Conservation (phyloP, 2,329 filamentous ascomycete species). For the Beauveria sp. region DNA sequence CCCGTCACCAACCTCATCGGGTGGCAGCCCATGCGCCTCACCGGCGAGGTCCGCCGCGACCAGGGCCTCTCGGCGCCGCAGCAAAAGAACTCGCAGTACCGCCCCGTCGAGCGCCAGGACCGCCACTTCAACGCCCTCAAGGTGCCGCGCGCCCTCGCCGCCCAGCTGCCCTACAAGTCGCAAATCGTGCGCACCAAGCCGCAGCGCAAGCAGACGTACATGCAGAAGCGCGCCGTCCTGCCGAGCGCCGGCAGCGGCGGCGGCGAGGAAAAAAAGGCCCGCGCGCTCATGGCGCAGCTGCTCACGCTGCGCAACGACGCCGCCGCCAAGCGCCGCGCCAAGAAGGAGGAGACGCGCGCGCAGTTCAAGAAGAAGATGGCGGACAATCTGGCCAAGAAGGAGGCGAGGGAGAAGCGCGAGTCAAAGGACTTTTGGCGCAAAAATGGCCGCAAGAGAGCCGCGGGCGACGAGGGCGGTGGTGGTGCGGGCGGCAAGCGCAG, state of each 20-base stretch:
- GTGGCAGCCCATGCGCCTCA: conserved; percentile 91
- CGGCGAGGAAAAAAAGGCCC: conserved; percentile 82
- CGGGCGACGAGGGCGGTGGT: conserved; percentile 33
- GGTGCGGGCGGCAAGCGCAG: conserved; percentile 27
- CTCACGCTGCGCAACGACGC: conserved; percentile 88
- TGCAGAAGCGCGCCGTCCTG: conserved; percentile 93
- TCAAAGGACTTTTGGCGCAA: conserved; percentile 89
- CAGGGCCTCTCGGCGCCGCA: conserved; percentile 69
- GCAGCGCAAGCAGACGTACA: conserved; percentile 75
- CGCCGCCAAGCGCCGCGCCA: conserved; percentile 68
- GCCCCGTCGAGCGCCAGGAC: conserved; percentile 53
- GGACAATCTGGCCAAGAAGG: conserved; percentile 77
- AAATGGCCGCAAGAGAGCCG: conserved; percentile 67
- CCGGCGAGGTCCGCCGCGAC: conserved; percentile 79
- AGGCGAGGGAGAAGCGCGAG: conserved; percentile 85
- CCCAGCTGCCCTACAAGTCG: conserved; percentile 83
- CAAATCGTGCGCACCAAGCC: conserved; percentile 79
- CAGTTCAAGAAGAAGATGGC: conserved; percentile 77
- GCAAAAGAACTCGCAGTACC: conserved; percentile 80
- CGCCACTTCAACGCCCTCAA: conserved; percentile 73
- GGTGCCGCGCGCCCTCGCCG: conserved; percentile 72
- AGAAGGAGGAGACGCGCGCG: conserved; percentile 81
- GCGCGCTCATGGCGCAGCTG: conserved; percentile 87
- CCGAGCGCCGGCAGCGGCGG: conserved; percentile 53
- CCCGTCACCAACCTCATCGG: conserved; percentile 87